Base-by-base conservation (phyloP, 257 asterid genomes). In the Plantago ovata region DNA sequence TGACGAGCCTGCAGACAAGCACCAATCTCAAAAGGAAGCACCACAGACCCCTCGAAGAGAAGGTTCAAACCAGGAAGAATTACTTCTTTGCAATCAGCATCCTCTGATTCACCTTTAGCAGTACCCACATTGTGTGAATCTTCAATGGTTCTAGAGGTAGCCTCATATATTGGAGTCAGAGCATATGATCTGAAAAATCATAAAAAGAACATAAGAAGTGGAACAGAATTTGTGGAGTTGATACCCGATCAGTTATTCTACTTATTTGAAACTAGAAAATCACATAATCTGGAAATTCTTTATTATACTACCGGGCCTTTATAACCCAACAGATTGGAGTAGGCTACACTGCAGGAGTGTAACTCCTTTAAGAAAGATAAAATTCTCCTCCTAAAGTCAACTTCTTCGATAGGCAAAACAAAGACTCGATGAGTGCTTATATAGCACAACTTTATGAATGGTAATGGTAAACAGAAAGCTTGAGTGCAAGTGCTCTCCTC, bases 1-100 rank as follows among this genome's bases (percentile, higher is more conserved):
- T 81, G 95, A 64, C 92, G 96, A 81, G 99, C 99, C 80, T 93
- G 99, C 68, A 89, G 79, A 74, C 99, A 93, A 60, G 95, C 96
- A 53, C 96, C 95, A 33, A 93, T 89, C 63, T 93, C 99, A 38
- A 89, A 93, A 53, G 99, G 97, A 38, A 80, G 83, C 77, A 93
- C 72, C 75, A 81, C 95, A 46, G 81, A 77, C 53, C 99, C 99
- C 69, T 93, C 99, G 54, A 84, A 93, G 20, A 93, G 78, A 82
- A 93, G 97, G 73, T 86, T 86, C 57, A 86, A 95, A 54, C 97
- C 97, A 9, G 96, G 99, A 56, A 84, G 85, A 64, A 75, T 78
- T 62, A 86, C 92, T 78, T 93, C 99, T 82, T 79, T 84, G 84
- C 83, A 79, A 71, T 84, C 96, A 53, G 67, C 73, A 63, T 86